Evolutionary conservation across 1,284 basidiomycete genomes (phyloP).

Genomic region (Xerocomus nothofagi): DNA sequence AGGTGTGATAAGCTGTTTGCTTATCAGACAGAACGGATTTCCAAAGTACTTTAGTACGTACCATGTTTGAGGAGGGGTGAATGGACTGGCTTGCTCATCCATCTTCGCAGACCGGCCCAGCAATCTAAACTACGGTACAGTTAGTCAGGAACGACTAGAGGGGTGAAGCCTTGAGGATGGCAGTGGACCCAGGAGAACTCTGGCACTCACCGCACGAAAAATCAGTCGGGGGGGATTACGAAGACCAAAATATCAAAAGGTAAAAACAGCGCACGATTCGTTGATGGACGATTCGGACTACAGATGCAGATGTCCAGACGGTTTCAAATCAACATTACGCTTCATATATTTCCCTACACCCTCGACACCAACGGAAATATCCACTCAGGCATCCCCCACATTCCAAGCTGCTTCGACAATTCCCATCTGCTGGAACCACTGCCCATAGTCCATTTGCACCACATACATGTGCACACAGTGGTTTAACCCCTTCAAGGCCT

Average conservation of each 20-base stretch:
- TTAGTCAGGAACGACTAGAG: too few relatives aligned
- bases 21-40: too few relatives aligned
- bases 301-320: not conserved
- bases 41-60: too few relatives aligned
- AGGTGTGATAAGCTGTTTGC: too few relatives aligned
- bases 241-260: not conserved
- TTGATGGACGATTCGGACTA: not conserved
- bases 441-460: conserved; percentile 16
- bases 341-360: not conserved
- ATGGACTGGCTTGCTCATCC: too few relatives aligned
- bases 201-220: too few relatives aligned
- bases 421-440: conserved; percentile 11
- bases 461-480: conserved; percentile 9
- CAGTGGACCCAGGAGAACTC: too few relatives aligned
- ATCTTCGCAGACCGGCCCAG: too few relatives aligned
- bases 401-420: conserved; percentile 21
- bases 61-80: too few relatives aligned
- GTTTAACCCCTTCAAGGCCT: conserved; percentile 12
- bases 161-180: too few relatives aligned
- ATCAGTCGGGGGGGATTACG: too few relatives aligned
- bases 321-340: not conserved
- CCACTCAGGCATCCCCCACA: conserved; percentile 11
- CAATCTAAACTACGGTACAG: too few relatives aligned
- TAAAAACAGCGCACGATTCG: not conserved
- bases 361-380: not conserved